Percentiles rank a stretch among this genome's conserved stretches.
phyloP scores from a whole-genome alignment of 805 yeast genomes.

The Kurtzmaniella cleridarum region DNA sequence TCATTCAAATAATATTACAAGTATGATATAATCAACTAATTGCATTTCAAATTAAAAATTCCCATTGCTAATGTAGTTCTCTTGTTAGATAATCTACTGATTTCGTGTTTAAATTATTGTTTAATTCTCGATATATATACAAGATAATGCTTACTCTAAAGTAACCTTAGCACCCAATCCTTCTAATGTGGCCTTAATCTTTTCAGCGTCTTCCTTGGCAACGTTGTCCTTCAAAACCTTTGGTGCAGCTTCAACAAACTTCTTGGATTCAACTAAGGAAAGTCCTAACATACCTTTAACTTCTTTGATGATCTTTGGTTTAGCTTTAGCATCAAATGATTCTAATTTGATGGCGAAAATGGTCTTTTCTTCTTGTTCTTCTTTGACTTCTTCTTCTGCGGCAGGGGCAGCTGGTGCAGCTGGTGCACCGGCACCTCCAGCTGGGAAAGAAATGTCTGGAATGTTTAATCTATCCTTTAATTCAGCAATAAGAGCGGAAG shows the following conservation, averaged over 20 bases:
- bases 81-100: too few relatives aligned
- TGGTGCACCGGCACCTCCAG: slow-evolving; percentile 48
- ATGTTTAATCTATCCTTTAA: slow-evolving; percentile 80
- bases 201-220: slow-evolving; percentile 96
- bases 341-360: slow-evolving; percentile 90
- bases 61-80: not conserved
- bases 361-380: slow-evolving; percentile 84
- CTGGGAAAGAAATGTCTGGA: slow-evolving; percentile 87
- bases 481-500: slow-evolving; percentile 79
- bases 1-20: too few relatives aligned
- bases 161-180: slow-evolving; percentile 90
- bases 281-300: slow-evolving; percentile 87
- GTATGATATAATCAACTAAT: too few relatives aligned
- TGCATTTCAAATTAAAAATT: not conserved
- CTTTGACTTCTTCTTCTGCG: slow-evolving; percentile 68
- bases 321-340: slow-evolving; percentile 87
- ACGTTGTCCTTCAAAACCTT: slow-evolving; percentile 92
- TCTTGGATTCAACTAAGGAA: slow-evolving; percentile 94
- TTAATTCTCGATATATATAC: slow-evolving; percentile 9
- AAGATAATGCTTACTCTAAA: slow-evolving; percentile 44
- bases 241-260: slow-evolving; percentile 97
- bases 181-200: slow-evolving; percentile 88
- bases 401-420: slow-evolving; percentile 67
- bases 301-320: slow-evolving; percentile 97
- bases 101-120: too few relatives aligned